Evolutionary conservation across 192 early-diverging fungal genomes (phyloP), one percentile per base, ranked within the genome.

Genomic region (Piromyces finnis): DNA sequence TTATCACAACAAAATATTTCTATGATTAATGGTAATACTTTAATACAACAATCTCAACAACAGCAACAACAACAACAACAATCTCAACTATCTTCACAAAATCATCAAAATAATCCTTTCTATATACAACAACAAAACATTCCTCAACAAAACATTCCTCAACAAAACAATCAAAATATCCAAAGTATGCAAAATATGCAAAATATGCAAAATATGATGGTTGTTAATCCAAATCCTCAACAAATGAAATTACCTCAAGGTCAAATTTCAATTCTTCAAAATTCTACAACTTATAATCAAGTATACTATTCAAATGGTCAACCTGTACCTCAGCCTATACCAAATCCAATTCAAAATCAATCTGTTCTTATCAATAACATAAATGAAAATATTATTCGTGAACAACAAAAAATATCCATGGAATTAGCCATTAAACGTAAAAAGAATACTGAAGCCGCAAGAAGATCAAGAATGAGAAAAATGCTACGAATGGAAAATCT

Each of bases 381-480:
- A 11, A 68, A 68, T 68, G 51, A n/a, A 68, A 68, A 68, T 68
- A 68, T 68, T n/a, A 11, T 68, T 26, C n/a, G 0, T 6, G 51
- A 68, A 68, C 51, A 68, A 68, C 51, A 68, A 68, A 68, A 68
- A n/a, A n/a, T 68, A n/a, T 68, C 51, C 5, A 68, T 68, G 51
- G 51, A 68, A 68, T 68, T 84, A n/a, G 82, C 86, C 22, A 68
- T 89, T 29, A 92, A 92, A 81, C 87, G 91, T 30, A 87, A 87
- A 88, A 89, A 94, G 90, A 95, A 98, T 87, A 98, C 97, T 1
- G 96, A 97, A 83, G 95, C 96, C 16, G 97, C 97, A 0, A 94
- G 97, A 78, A 90, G 97, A 77, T 95, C 94, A 27, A 92, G 97
- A 32, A 87, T 92, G 81, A 92, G 93, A 84, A 97, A 97, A 87